Percentiles rank a stretch among this genome's conserved stretches.
Evolutionary conservation across 176 grass and related monocot species (phyloP).

Genomic region (Tillandsia fasciculata): DNA sequence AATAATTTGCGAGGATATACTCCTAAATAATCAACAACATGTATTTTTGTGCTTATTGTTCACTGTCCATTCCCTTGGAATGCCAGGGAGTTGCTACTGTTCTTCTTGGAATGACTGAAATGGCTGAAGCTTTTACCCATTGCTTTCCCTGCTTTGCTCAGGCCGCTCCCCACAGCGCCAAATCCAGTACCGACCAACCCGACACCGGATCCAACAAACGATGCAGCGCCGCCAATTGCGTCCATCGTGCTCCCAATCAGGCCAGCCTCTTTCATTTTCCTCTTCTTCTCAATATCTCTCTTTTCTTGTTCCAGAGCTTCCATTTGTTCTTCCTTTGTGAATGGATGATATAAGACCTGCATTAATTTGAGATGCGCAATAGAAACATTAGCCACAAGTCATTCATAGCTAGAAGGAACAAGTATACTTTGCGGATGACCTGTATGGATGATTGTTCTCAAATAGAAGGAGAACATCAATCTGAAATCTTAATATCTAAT

Average conservation of each 20-base stretch:
- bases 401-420: not conserved
- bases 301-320: slow-evolving; percentile 62
- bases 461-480: too few relatives aligned
- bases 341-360: slow-evolving; percentile 64
- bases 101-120: slow-evolving; percentile 71
- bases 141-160: slow-evolving; percentile 80
- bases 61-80: not conserved
- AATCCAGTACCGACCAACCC: slow-evolving; percentile 60
- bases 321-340: slow-evolving; percentile 72
- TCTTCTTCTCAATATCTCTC: slow-evolving; percentile 63
- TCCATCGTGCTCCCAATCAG: slow-evolving; percentile 94
- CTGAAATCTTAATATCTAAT: too few relatives aligned
- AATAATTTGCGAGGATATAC: too few relatives aligned
- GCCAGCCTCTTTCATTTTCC: slow-evolving; percentile 70
- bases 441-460: too few relatives aligned
- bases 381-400: not conserved
- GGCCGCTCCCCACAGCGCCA: slow-evolving; percentile 62
- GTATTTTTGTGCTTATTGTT: not conserved
- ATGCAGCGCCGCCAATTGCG: slow-evolving; percentile 72
- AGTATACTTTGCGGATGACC: too few relatives aligned
- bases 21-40: too few relatives aligned
- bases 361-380: not conserved
- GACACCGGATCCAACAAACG: slow-evolving; percentile 62
- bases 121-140: slow-evolving; percentile 68
- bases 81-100: slow-evolving; percentile 24